Percentiles rank a stretch among this genome's conserved stretches.
These are phyloP conservation scores for Castanospermum australe DNA, from an alignment of 306 rosid genomes.

Conservation along the genomic window DNA sequence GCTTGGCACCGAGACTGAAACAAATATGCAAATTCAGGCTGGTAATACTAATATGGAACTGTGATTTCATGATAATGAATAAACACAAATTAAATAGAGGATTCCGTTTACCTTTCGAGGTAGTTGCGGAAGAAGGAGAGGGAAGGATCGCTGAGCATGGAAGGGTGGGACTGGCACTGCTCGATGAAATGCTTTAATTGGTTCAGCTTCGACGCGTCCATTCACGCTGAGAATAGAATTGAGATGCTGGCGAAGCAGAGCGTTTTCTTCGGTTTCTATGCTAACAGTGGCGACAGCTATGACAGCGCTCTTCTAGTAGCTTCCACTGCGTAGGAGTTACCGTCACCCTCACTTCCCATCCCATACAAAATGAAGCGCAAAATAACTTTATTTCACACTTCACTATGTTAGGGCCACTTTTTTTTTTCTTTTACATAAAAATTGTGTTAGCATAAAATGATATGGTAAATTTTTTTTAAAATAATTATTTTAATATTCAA, in stretches of 20 bases:
- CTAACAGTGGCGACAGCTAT: not conserved
- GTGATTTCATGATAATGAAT: too few relatives aligned
- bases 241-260: not conserved
- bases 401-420: too few relatives aligned
- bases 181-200: slow-evolving; percentile 73
- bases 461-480: too few relatives aligned
- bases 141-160: slow-evolving; percentile 70
- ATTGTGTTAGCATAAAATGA: too few relatives aligned
- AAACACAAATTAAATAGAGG: not conserved
- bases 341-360: too few relatives aligned
- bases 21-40: too few relatives aligned
- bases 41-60: not conserved
- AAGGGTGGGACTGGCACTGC: slow-evolving; percentile 78
- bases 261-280: not conserved
- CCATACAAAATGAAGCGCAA: too few relatives aligned
- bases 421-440: too few relatives aligned
- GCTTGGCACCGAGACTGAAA: slow-evolving; percentile 71
- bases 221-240: too few relatives aligned
- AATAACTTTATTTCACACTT: too few relatives aligned
- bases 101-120: slow-evolving; percentile 58
- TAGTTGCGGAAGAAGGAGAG: slow-evolving; percentile 93
- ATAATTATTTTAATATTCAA: too few relatives aligned
- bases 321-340: too few relatives aligned
- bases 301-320: slow-evolving; percentile 25
- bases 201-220: slow-evolving; percentile 69